Conservation (phyloP, 2,329 filamentous ascomycete genomes). For the Paracorniculantispora psalliotae region DNA sequence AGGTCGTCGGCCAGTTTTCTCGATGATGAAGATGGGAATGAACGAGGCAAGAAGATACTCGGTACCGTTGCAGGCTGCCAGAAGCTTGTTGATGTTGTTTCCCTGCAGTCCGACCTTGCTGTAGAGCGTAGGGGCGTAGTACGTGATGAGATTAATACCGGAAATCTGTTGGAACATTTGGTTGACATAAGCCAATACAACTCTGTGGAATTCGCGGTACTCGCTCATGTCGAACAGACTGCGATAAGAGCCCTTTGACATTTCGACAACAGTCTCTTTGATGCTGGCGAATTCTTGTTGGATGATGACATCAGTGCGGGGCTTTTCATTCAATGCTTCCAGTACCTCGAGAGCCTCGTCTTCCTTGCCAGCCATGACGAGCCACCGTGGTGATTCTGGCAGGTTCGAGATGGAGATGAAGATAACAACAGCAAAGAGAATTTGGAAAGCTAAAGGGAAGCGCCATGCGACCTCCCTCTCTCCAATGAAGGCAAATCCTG, state of each 20-base stretch:
- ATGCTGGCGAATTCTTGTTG: constrained; percentile 6
- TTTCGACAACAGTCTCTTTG: constrained; percentile 13
- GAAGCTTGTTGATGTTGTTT: constrained; percentile 10
- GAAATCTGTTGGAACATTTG: constrained; percentile 44
- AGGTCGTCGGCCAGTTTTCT: constrained; percentile 6
- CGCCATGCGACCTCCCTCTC: constrained; percentile 25
- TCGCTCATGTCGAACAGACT: constrained; percentile 56
- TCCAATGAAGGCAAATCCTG: constrained; percentile 12
- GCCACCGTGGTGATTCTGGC: constrained; percentile 29
- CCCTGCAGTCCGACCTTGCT: constrained; percentile 14
- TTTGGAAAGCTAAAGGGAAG: constrained; percentile 25
- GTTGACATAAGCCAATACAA: constrained; percentile 50
- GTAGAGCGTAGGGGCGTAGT: constrained; percentile 21
- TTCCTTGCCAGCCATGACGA: constrained; percentile 24
- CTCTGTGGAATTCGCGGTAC: constrained; percentile 51
- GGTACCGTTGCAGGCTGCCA: constrained; percentile 16
- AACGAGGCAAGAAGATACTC: constrained; percentile 21
- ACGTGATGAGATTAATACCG: constrained; percentile 27
- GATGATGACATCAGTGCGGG: not conserved
- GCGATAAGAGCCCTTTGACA: constrained; percentile 45
- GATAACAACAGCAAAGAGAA: constrained; percentile 16
- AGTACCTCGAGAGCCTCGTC: constrained; percentile 47
- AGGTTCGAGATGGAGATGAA: constrained; percentile 17
- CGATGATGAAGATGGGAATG: constrained; percentile 10
- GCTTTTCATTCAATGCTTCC: constrained; percentile 11